These are phyloP conservation scores for Hirschioporus abietinus DNA, from an alignment of 768 basidiomycete genomes.

Conservation along the genomic window DNA sequence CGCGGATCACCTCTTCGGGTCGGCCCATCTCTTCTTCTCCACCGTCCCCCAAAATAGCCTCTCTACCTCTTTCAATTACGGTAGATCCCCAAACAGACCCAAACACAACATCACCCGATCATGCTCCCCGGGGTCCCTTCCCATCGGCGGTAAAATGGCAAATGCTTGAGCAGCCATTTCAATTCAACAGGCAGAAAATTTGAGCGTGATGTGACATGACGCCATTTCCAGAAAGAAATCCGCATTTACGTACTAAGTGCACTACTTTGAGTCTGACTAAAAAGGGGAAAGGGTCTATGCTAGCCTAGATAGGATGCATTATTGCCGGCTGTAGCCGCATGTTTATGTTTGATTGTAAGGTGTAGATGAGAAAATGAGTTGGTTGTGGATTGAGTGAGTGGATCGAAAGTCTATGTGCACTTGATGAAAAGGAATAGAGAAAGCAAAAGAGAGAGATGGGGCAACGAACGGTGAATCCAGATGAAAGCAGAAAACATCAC, in stretches of 20 bases:
- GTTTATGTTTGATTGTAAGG: not conserved
- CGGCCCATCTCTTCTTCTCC: slow-evolving; percentile 1
- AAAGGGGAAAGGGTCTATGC: not conserved
- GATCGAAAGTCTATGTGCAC: not conserved
- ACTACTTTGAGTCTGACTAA: not conserved
- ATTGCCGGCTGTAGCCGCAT: not conserved
- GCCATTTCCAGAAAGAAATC: not conserved
- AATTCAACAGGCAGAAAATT: not conserved
- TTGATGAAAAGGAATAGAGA: not conserved
- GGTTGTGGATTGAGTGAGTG: not conserved
- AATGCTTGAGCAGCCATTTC: not conserved
- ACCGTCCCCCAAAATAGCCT: slow-evolving; percentile 1
- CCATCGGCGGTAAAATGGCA: not conserved
- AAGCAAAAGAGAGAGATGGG: not conserved
- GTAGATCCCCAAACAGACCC: not conserved
- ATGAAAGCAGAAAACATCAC: not conserved
- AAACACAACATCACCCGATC: not conserved
- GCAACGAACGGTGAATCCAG: not conserved
- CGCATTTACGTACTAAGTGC: not conserved
- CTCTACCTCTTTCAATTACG: not conserved
- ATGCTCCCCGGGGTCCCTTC: not conserved
- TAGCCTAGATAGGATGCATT: not conserved
- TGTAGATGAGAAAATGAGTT: not conserved
- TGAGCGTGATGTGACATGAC: not conserved
- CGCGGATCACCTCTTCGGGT: slow-evolving; percentile 1